Conservation (phyloP, 805 yeast genomes). For the Wickerhamomyces chaumierensis region DNA sequence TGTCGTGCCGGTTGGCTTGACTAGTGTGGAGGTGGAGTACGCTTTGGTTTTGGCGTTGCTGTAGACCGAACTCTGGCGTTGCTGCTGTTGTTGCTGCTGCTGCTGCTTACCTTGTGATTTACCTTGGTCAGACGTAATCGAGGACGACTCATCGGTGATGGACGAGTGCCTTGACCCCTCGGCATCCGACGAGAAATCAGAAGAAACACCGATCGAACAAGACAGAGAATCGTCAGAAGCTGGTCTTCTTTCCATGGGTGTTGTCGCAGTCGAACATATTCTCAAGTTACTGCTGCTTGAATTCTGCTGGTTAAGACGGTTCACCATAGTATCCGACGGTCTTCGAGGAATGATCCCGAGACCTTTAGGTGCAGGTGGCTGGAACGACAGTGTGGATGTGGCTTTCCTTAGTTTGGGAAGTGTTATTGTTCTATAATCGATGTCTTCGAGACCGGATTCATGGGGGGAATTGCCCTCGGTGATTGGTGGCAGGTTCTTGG, state of each 20-base stretch:
- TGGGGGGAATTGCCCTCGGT: neutral
- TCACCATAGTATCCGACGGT: conserved; percentile 16
- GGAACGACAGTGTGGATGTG: conserved; percentile 3
- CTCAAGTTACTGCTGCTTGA: neutral
- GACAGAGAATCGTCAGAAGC: conserved; percentile 19
- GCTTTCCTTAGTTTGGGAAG: conserved; percentile 4
- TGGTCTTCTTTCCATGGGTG: conserved; percentile 10
- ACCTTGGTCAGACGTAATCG: neutral
- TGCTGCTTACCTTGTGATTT: neutral
- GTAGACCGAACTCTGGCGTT: neutral
- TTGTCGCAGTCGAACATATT: too few species aligned
- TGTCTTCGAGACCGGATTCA: conserved; percentile 4
- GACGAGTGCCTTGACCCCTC: conserved; percentile 17
- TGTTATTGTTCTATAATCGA: conserved; percentile 2
- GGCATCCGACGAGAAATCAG: conserved; percentile 11
- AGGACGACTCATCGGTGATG: conserved; percentile 15
- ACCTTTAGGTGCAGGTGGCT: conserved; percentile 8
- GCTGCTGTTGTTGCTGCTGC: conserved; percentile 1
- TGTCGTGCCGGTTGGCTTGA: neutral
- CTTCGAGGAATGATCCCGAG: conserved; percentile 14
- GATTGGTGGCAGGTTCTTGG: neutral
- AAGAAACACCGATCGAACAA: conserved; percentile 7
- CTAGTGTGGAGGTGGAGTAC: conserved; percentile 1
- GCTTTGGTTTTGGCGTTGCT: neutral
- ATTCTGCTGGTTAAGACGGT: neutral